These are phyloP conservation scores for Fusarium irregulare DNA, from an alignment of 2,329 filamentous ascomycete species.

Conservation along the genomic window DNA sequence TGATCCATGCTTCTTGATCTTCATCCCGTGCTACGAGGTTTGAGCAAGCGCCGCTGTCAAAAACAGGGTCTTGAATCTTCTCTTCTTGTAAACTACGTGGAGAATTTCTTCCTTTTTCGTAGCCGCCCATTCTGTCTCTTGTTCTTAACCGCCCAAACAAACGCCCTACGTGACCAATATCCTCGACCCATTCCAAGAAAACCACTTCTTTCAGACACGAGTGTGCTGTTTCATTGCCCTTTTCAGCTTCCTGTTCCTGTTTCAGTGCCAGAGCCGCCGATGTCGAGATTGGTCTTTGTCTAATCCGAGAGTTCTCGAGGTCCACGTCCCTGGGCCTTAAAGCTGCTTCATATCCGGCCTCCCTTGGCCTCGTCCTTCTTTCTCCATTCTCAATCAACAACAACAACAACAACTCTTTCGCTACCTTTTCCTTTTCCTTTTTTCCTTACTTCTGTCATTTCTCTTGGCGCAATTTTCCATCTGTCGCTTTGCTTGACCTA, in stretches of 20 bases:
- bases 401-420: constrained; percentile 39
- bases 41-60: too few relatives aligned
- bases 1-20: neutral
- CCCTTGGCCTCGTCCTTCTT: constrained; percentile 38
- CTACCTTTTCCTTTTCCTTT: constrained; percentile 40
- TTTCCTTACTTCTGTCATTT: constrained; percentile 39
- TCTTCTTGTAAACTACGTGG: neutral
- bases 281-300: constrained; percentile 46
- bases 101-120: constrained; percentile 13
- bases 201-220: constrained; percentile 62
- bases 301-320: constrained; percentile 31
- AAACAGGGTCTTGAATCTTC: neutral
- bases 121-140: constrained; percentile 33
- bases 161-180: constrained; percentile 65
- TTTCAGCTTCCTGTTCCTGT: constrained; percentile 41
- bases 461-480: constrained; percentile 43
- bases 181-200: constrained; percentile 54
- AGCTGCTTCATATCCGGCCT: constrained; percentile 49
- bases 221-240: constrained; percentile 62
- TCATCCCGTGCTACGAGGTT: too few relatives aligned
- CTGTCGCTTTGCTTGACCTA: constrained; percentile 42
- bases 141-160: constrained; percentile 54
- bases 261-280: constrained; percentile 49
- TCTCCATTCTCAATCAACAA: constrained; percentile 43
- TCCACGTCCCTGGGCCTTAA: constrained; percentile 46